These are phyloP conservation scores for Coniella vitis DNA, from an alignment of 2,329 filamentous ascomycete species.

Conservation along the genomic window DNA sequence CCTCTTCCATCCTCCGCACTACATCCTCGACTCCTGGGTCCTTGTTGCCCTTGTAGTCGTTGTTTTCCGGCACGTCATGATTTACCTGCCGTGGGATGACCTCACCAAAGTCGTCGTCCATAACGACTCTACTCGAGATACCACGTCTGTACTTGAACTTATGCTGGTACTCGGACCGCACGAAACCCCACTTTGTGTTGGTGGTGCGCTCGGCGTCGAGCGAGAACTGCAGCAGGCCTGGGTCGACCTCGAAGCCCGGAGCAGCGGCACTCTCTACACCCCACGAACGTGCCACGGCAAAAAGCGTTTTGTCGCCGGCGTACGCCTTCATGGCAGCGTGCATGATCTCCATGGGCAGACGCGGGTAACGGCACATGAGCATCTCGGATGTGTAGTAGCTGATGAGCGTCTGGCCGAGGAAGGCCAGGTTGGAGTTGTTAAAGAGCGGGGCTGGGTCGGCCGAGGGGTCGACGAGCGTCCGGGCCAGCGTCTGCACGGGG, in stretches of 20 bases:
- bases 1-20: conserved; percentile 19
- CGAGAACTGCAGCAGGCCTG: conserved; percentile 79
- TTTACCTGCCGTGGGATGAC: conserved; percentile 24
- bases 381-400: conserved; percentile 86
- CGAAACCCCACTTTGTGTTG: conserved; percentile 44
- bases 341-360: conserved; percentile 80
- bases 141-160: conserved; percentile 57
- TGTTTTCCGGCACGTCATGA: neutral
- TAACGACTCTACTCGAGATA: conserved; percentile 68
- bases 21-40: conserved; percentile 18
- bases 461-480: conserved; percentile 77
- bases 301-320: conserved; percentile 66
- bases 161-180: conserved; percentile 39
- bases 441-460: conserved; percentile 73
- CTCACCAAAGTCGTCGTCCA: conserved; percentile 82
- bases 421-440: conserved; percentile 82
- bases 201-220: conserved; percentile 38
- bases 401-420: conserved; percentile 75
- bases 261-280: conserved; percentile 82
- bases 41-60: neutral
- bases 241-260: conserved; percentile 86
- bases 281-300: conserved; percentile 75
- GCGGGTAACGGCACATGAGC: conserved; percentile 82
- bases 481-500: conserved; percentile 77
- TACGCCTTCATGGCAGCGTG: conserved; percentile 84